Evolutionary conservation across 192 early-diverging fungal genomes (phyloP).

Genomic region (Backusella parvicylindrica): DNA sequence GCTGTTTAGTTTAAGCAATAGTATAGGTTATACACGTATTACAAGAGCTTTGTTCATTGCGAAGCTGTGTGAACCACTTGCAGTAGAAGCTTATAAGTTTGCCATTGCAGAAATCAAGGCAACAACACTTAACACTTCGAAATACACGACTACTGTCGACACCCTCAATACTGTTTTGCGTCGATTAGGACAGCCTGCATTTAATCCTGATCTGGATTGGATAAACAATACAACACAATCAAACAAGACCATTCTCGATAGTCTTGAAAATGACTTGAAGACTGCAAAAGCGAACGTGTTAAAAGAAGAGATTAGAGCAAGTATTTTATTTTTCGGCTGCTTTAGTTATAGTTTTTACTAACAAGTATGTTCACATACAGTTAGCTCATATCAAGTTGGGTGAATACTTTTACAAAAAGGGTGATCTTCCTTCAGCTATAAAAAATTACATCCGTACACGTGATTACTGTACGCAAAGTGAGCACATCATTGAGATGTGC

Average conservation of each 20-base stretch:
- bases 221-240: slow-evolving; percentile 45
- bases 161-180: slow-evolving; percentile 56
- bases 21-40: slow-evolving; percentile 62
- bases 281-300: slow-evolving; percentile 72
- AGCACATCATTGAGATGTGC: slow-evolving; percentile 79
- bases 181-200: slow-evolving; percentile 27
- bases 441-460: slow-evolving; percentile 65
- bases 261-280: slow-evolving; percentile 75
- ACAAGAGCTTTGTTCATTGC: slow-evolving; percentile 74
- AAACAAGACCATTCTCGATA: slow-evolving; percentile 50
- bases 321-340: neutral
- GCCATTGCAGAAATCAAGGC: slow-evolving; percentile 58
- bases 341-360: neutral
- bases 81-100: slow-evolving; percentile 61
- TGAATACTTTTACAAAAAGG: slow-evolving; percentile 69
- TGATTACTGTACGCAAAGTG: slow-evolving; percentile 76
- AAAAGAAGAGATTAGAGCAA: slow-evolving; percentile 84
- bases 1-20: neutral
- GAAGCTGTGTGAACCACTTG: slow-evolving; percentile 60
- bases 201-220: slow-evolving; percentile 44
- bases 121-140: slow-evolving; percentile 41
- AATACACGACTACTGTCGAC: slow-evolving; percentile 47
- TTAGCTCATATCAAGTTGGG: slow-evolving; percentile 81
- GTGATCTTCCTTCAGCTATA: slow-evolving; percentile 63
- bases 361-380: slow-evolving; percentile 31